Conservation (phyloP, 345 rosid species). For the Geranium brycei region DNA sequence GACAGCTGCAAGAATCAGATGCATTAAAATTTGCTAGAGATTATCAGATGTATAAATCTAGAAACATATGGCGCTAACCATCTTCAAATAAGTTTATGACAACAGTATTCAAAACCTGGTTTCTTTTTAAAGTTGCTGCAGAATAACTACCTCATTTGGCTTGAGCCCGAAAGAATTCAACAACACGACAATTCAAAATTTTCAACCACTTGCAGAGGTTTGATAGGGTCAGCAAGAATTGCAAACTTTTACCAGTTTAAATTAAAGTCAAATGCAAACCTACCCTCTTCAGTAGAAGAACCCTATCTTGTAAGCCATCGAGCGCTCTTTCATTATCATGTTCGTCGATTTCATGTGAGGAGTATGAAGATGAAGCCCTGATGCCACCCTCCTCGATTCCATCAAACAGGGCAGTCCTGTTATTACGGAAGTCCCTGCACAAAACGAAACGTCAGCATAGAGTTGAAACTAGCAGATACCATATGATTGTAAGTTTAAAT, state of each 20-base stretch:
- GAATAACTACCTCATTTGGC: not conserved
- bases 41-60: constrained; percentile 2
- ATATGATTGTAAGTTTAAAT: no score
- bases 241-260: not conserved
- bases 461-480: not conserved
- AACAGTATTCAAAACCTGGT: not conserved
- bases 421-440: constrained; percentile 59
- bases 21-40: constrained; percentile 6
- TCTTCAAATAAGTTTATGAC: not conserved
- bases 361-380: constrained; percentile 69
- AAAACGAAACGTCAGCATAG: constrained; percentile 4
- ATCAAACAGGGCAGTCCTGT: constrained; percentile 67
- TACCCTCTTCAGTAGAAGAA: constrained; percentile 73
- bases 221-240: not conserved
- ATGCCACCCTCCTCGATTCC: constrained; percentile 96
- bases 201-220: not conserved
- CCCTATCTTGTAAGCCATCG: constrained; percentile 93
- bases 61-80: not conserved
- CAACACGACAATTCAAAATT: no score
- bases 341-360: constrained; percentile 78
- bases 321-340: constrained; percentile 85
- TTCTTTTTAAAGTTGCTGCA: not conserved
- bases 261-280: constrained; percentile 15
- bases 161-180: no score
- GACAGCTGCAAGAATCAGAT: constrained; percentile 42